A percentile compares a stretch with the other conserved stretches of the same genome.
Conservation (phyloP, 1,284 basidiomycete species). For the Bjerkandera adusta region DNA sequence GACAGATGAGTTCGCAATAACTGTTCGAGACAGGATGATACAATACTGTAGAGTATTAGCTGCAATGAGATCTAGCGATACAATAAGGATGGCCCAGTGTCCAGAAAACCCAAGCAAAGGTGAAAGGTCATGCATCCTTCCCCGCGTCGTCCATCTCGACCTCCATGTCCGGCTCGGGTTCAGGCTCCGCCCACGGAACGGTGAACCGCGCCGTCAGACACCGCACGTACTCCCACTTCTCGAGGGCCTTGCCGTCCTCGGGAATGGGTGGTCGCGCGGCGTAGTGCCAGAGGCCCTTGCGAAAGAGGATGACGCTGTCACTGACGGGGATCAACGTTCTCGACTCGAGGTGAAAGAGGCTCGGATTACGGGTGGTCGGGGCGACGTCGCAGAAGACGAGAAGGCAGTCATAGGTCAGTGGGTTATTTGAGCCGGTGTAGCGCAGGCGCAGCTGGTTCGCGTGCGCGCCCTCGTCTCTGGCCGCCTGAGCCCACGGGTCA, state of each 20-base stretch:
- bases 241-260: slow-evolving; percentile 3
- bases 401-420: slow-evolving; percentile 13
- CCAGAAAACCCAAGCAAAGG: slow-evolving; percentile 2
- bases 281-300: slow-evolving; percentile 12
- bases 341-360: slow-evolving; percentile 10
- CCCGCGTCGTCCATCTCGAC: slow-evolving; percentile 3
- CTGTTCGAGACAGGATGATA: background rate
- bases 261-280: slow-evolving; percentile 11
- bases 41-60: slow-evolving; percentile 3
- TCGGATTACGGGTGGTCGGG: slow-evolving; percentile 8
- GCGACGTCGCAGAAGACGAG: slow-evolving; percentile 10
- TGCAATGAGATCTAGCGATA: slow-evolving; percentile 6
- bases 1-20: background rate
- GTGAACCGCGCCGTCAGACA: slow-evolving; percentile 13
- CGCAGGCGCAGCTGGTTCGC: slow-evolving; percentile 3
- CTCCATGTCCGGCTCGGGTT: background rate
- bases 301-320: slow-evolving; percentile 13
- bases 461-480: background rate
- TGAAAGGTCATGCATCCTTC: background rate
- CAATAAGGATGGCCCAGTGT: slow-evolving; percentile 2
- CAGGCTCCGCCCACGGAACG: slow-evolving; percentile 7
- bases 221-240: slow-evolving; percentile 13
- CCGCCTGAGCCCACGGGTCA: slow-evolving; percentile 11
- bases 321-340: slow-evolving; percentile 11
- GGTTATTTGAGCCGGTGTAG: slow-evolving; percentile 11